Evolutionary conservation across 208 protist genomes (phyloP).

Genomic region (Crithidia sp.): DNA sequence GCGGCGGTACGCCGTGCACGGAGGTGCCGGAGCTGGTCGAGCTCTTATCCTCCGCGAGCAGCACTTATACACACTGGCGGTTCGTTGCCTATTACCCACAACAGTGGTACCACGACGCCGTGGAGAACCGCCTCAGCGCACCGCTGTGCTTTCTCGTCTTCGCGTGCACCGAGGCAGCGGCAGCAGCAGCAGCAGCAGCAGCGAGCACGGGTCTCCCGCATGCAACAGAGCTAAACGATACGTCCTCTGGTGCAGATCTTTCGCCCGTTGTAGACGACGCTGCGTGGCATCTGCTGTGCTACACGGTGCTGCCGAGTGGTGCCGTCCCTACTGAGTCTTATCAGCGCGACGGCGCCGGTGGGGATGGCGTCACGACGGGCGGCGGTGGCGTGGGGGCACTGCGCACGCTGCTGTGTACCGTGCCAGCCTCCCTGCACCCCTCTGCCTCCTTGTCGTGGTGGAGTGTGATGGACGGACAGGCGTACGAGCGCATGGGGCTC

Average conservation of each 20-base stretch:
- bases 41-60: conserved; percentile 21
- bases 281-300: conserved; percentile 41
- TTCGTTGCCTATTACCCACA: conserved; percentile 51
- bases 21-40: conserved; percentile 28
- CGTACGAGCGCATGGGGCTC: conserved; percentile 27
- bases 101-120: conserved; percentile 56
- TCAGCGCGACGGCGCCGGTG: not conserved
- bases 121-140: conserved; percentile 44
- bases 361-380: conserved; percentile 5
- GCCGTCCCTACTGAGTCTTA: conserved; percentile 15
- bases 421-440: conserved; percentile 23
- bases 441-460: conserved; percentile 26
- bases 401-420: conserved; percentile 11
- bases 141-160: conserved; percentile 61
- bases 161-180: conserved; percentile 15
- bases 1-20: conserved; percentile 44
- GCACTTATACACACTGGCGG: conserved; percentile 46
- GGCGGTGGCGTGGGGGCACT: conserved; percentile 29
- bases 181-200: not conserved
- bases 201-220: too few relatives aligned
- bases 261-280: not conserved
- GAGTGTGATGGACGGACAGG: conserved; percentile 27
- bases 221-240: too few relatives aligned
- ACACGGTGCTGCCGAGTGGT: conserved; percentile 26
- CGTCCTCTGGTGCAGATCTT: not conserved